Evolutionary conservation across 768 basidiomycete genomes (phyloP), one percentile per base, ranked within the genome.

Genomic region (Kwoniella heveanensis): DNA sequence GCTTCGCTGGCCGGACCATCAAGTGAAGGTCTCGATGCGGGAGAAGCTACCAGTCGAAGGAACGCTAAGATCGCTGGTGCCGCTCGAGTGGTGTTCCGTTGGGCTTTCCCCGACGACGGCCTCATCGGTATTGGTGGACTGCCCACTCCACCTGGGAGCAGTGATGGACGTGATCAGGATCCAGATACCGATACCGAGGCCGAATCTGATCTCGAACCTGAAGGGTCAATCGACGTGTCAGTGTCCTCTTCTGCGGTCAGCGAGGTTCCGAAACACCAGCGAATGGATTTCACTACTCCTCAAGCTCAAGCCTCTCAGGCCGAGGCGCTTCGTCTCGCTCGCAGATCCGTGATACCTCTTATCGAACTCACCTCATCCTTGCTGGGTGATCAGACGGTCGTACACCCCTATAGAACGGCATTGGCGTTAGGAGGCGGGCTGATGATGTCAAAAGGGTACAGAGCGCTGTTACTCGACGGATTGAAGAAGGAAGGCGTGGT

Each of bases 351-450:
- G 5, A 3, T 36, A 39, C 66, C 72, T 1, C 55, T 79, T 39
- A 64, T 77, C 47, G 70, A 74, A 7, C 63, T 74, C 8, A 70
- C 74, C 1, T 53, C 66, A 5, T 59, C 61, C n/a, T 58, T 77
- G 6, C 48, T 74, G 0, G 71, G 69, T 2, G 62, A 71, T 51
- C 26, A 65, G 5, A 52, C 49, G 6, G 36, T 68, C 21, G 64
- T 77, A 29, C 65, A 68, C 2, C 68, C 69, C 0, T 27, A 52
- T 15, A 56, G 50, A 1, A 67, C 74, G 3, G 67, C 66, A 0
- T 55, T 79, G 26, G 65, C 72, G 2, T 62, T 79, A 2, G 78
- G 78, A 25, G 78, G 78, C 9, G 78, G 78, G 1, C 37, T 79
- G 47, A 74, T 70, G 74, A 65, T 63, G 46, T 60, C 64, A 8